Base-by-base conservation (phyloP, 768 basidiomycete species). In the Zangia roseola region DNA sequence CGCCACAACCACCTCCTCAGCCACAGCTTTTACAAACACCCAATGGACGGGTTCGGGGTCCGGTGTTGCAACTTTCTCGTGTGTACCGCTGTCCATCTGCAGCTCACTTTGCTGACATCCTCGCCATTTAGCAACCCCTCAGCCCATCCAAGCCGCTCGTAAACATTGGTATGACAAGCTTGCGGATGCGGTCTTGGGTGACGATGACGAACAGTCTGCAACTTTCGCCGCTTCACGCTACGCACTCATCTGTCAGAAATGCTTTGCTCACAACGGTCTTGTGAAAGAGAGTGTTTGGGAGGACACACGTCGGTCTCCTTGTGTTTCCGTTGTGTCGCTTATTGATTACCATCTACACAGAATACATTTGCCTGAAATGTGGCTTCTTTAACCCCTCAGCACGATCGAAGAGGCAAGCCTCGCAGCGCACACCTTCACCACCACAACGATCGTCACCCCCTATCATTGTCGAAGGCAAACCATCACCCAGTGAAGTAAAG, bases 121-220 rank as follows among this genome's bases (percentile, higher is more conserved):
- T 24, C 36, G 17, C 19, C 19, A 6, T 36, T 20, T 53, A 77
- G 75, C 69, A 17, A 64, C 56, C 5, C 71, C 75, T 2, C 71
- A 67, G 31, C 66, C 66, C 70, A 63, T 58, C 74, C 65, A 58
- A 55, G 42, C 79, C 74, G 79, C 82, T 13, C 82, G 78, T 40
- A 88, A 88, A 55, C 83, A 82, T 36, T 90, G 91, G 88, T 89
- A 84, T 60, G 93, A 94, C 71, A 88, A 87, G 57, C 63, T 94
- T 21, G 93, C 91, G 0, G 93, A 94, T 63, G 86, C 86, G 4
- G 73, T 95, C 37, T 75, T 94, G 3, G 92, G 92, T 16, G 90
- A 91, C 43, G 88, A 88, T 40, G 86, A 88, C 26, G 60, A 57
- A 14, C 55, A 62, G 21, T 71, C 78, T 5, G 59, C 62, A 10